A percentile compares a stretch with the other conserved stretches of the same genome.
phyloP scores from a whole-genome alignment of 768 basidiomycete genomes.

The Lactifluus piperatus region DNA sequence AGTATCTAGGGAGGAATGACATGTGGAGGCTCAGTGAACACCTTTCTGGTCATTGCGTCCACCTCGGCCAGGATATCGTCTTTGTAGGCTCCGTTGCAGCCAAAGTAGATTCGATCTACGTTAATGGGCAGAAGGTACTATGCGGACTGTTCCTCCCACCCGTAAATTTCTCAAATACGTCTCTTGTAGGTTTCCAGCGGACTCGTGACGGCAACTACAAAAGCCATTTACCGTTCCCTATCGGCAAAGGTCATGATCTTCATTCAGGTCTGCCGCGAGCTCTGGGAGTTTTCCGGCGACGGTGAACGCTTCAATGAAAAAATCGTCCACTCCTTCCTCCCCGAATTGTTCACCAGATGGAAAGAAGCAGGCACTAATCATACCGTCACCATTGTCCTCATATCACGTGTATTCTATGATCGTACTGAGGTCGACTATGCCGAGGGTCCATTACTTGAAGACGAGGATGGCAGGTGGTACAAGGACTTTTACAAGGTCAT shows the following conservation, averaged over 20 bases:
- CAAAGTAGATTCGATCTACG: constrained; percentile 72
- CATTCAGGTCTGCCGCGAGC: constrained; percentile 91
- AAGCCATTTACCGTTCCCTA: constrained; percentile 80
- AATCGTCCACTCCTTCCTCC: constrained; percentile 94
- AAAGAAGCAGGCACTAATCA: constrained; percentile 80
- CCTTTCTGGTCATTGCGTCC: constrained; percentile 72
- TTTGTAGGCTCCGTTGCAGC: constrained; percentile 80
- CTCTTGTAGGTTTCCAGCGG: constrained; percentile 63
- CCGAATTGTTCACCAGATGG: constrained; percentile 82
- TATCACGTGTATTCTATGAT: constrained; percentile 89
- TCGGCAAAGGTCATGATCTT: constrained; percentile 91
- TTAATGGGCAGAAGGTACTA: constrained; percentile 55
- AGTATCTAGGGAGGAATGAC: constrained; percentile 91
- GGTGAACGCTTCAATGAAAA: constrained; percentile 96
- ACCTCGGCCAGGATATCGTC: constrained; percentile 74
- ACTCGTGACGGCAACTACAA: constrained; percentile 73
- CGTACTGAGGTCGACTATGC: constrained; percentile 71
- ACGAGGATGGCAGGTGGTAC: constrained; percentile 74
- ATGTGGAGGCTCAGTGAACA: constrained; percentile 92
- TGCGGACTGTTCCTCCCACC: not conserved
- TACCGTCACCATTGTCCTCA: constrained; percentile 87
- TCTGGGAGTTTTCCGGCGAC: constrained; percentile 96
- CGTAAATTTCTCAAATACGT: not conserved
- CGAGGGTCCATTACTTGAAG: constrained; percentile 67
- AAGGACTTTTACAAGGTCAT: constrained; percentile 97